Percentiles rank a stretch among this genome's conserved stretches.
These are phyloP conservation scores for Aciculosporium take DNA, from an alignment of 2,329 filamentous ascomycete species.

Conservation along the genomic window DNA sequence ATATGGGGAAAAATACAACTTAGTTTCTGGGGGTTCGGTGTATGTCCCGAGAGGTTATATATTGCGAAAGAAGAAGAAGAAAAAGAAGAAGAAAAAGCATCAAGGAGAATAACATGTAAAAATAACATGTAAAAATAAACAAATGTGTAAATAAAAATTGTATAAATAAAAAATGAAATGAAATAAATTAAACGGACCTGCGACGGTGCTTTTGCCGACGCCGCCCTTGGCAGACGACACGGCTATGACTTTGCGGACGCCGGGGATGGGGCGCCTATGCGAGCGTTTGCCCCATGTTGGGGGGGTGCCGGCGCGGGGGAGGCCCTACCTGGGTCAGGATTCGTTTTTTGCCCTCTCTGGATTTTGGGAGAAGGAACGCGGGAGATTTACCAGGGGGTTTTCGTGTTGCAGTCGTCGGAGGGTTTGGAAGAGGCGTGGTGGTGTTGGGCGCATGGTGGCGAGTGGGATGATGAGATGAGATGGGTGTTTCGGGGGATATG, in stretches of 20 bases:
- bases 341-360: background rate
- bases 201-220: constrained; percentile 93
- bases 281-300: constrained; percentile 57
- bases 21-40: no score
- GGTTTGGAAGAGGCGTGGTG: constrained; percentile 22
- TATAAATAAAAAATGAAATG: background rate
- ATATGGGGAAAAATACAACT: no score
- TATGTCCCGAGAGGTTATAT: no score
- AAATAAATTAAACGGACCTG: constrained; percentile 38
- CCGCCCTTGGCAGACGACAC: constrained; percentile 95
- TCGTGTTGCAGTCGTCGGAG: constrained; percentile 46
- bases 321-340: constrained; percentile 44
- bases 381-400: constrained; percentile 58
- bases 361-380: background rate
- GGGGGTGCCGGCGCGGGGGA: constrained; percentile 57
- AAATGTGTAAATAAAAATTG: no score
- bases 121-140: no score
- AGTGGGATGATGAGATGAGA: background rate
- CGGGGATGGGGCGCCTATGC: constrained; percentile 62
- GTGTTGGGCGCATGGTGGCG: constrained; percentile 23
- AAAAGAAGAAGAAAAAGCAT: no score
- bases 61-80: no score
- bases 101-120: no score
- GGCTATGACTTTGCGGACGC: constrained; percentile 87
- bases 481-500: background rate